Evolutionary conservation across 2,329 filamentous ascomycete genomes (phyloP).

Genomic region (Colletotrichum spinosum): DNA sequence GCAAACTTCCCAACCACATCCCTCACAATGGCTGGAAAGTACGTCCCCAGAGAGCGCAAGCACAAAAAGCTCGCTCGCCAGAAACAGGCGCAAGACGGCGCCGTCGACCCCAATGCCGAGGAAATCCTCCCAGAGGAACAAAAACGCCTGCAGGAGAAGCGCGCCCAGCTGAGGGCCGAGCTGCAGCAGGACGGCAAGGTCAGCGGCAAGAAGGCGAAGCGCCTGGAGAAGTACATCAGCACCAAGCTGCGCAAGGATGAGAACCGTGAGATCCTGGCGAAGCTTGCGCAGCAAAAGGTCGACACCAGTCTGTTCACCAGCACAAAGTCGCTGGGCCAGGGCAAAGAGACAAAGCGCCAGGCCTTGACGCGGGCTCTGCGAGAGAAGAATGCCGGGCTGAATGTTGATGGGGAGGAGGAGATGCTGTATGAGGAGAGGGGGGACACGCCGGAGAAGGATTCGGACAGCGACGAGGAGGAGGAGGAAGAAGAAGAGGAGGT

Average conservation of each 20-base stretch:
- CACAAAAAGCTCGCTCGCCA: conserved; percentile 76
- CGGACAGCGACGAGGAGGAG: conserved; percentile 43
- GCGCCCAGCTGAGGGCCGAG: conserved; percentile 65
- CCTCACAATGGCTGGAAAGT: conserved; percentile 59
- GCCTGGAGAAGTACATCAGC: conserved; percentile 79
- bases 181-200: conserved; percentile 65
- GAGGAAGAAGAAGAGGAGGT: conserved; percentile 43
- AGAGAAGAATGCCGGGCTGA: conserved; percentile 74
- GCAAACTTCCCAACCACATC: not conserved
- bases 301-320: conserved; percentile 87
- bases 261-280: conserved; percentile 84
- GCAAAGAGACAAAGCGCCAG: conserved; percentile 77
- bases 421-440: conserved; percentile 62
- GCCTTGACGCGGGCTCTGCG: conserved; percentile 71
- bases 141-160: conserved; percentile 65
- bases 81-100: conserved; percentile 57
- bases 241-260: conserved; percentile 96
- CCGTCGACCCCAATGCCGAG: conserved; percentile 65
- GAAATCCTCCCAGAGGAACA: conserved; percentile 62
- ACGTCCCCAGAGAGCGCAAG: conserved; percentile 74
- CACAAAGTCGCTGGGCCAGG: conserved; percentile 80
- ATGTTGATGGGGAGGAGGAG: conserved; percentile 61
- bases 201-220: conserved; percentile 74
- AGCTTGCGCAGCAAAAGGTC: conserved; percentile 81
- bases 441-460: conserved; percentile 46